phyloP scores from a whole-genome alignment of 2,329 filamentous ascomycete species.

The Berkeleyomyces basicola region DNA sequence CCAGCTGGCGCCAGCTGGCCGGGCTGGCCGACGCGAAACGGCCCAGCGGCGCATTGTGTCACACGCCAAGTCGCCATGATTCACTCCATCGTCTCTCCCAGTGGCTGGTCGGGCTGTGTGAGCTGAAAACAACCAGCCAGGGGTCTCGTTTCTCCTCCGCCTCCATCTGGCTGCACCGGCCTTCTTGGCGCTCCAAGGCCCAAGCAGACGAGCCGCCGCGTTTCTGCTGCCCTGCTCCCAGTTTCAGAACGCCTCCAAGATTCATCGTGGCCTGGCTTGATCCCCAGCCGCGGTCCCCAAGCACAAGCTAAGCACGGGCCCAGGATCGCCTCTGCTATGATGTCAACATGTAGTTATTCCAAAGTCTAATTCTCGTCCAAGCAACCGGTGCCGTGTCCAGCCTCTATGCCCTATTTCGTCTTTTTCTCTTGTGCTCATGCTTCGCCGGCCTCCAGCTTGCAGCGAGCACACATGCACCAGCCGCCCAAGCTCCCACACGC shows the following conservation, averaged over 20 bases:
- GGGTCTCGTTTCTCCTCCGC: neutral
- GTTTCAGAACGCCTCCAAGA: too few relatives aligned
- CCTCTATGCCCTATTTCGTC: neutral
- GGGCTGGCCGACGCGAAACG: neutral
- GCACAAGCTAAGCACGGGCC: too few relatives aligned
- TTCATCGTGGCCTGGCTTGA: too few relatives aligned
- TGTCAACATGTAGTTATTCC: neutral
- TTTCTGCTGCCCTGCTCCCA: neutral
- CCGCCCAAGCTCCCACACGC: constrained; percentile 75
- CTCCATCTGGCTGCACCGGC: neutral
- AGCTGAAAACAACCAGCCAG: neutral
- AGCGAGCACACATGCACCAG: constrained; percentile 72
- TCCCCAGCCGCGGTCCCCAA: too few relatives aligned
- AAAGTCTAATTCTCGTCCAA: neutral
- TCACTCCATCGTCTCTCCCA: neutral
- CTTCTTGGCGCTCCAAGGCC: neutral
- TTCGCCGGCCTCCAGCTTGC: constrained; percentile 48
- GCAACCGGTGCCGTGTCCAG: neutral
- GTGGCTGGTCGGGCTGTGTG: neutral
- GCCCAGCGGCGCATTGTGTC: neutral
- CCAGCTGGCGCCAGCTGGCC: neutral
- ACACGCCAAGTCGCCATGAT: neutral
- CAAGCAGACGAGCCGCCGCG: neutral
- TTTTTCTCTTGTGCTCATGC: neutral
- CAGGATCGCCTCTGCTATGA: neutral